phyloP scores from a whole-genome alignment of 352 stramenopile genomes.

The Phytopythium montanum region DNA sequence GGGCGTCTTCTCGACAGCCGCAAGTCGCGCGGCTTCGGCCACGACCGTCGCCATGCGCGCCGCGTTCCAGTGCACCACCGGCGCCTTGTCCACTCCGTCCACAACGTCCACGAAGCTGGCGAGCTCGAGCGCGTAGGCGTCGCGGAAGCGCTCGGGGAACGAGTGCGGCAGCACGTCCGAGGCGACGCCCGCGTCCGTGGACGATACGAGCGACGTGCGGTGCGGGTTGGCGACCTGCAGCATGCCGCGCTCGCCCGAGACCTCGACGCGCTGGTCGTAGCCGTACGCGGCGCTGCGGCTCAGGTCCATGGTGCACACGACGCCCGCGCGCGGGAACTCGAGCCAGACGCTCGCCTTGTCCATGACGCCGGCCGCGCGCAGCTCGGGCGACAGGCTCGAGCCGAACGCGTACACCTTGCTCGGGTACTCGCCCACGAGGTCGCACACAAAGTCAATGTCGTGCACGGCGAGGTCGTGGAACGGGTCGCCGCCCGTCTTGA shows the following conservation, averaged over 20 bases:
- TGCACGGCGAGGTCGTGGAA: slow-evolving; percentile 91
- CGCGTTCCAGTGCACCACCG: slow-evolving; percentile 61
- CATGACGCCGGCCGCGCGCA: slow-evolving; percentile 69
- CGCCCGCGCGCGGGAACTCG: slow-evolving; percentile 55
- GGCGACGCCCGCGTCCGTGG: slow-evolving; percentile 46
- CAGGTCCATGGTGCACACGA: slow-evolving; percentile 88
- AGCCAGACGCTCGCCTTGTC: slow-evolving; percentile 83
- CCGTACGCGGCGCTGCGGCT: slow-evolving; percentile 85
- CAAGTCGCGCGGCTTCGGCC: slow-evolving; percentile 63
- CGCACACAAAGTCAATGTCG: slow-evolving; percentile 91
- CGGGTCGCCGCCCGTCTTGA: slow-evolving; percentile 84
- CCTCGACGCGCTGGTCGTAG: slow-evolving; percentile 92
- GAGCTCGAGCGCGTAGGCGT: slow-evolving; percentile 84
- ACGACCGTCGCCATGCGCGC: slow-evolving; percentile 78
- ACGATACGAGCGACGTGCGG: slow-evolving; percentile 56
- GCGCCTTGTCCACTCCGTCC: slow-evolving; percentile 23
- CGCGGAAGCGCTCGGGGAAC: slow-evolving; percentile 87
- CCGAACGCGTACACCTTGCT: slow-evolving; percentile 82
- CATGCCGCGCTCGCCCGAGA: slow-evolving; percentile 76
- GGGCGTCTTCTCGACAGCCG: slow-evolving; percentile 59
- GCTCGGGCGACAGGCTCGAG: slow-evolving; percentile 65
- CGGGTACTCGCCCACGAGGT: slow-evolving; percentile 69
- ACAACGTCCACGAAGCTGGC: slow-evolving; percentile 77
- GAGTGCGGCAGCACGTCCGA: slow-evolving; percentile 68
- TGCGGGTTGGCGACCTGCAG: slow-evolving; percentile 69